Conservation (phyloP, 2,329 filamentous ascomycete genomes). For the Zalaria sp. region DNA sequence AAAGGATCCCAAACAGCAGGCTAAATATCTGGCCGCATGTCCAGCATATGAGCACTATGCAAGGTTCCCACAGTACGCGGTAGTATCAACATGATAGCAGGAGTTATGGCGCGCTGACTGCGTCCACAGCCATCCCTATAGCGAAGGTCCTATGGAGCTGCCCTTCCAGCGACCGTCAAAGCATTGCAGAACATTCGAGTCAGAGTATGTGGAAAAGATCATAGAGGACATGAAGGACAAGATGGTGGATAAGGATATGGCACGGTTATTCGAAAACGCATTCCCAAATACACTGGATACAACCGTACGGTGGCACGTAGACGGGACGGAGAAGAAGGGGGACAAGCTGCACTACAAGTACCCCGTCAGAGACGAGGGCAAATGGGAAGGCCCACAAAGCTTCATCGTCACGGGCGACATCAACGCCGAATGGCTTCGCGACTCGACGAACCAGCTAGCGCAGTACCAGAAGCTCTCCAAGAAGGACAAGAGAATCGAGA, state of each 20-base stretch:
- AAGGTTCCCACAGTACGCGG: constrained; percentile 20
- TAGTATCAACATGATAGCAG: neutral
- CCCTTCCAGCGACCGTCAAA: constrained; percentile 74
- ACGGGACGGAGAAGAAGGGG: constrained; percentile 37
- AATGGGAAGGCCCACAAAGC: constrained; percentile 75
- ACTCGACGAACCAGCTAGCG: constrained; percentile 84
- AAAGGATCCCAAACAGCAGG: constrained; percentile 13
- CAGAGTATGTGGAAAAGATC: constrained; percentile 72
- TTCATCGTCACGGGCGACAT: constrained; percentile 93
- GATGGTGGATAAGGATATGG: constrained; percentile 75
- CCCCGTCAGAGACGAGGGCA: constrained; percentile 34
- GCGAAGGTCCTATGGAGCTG: constrained; percentile 61
- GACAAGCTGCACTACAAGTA: constrained; percentile 16
- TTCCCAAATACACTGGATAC: constrained; percentile 89
- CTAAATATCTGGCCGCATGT: constrained; percentile 21
- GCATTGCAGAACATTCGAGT: constrained; percentile 80
- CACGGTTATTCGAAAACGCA: constrained; percentile 85
- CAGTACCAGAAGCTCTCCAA: constrained; percentile 79
- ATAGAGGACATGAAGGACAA: constrained; percentile 68
- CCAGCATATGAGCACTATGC: constrained; percentile 25
- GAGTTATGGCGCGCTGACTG: constrained; percentile 7
- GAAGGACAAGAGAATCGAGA: constrained; percentile 64
- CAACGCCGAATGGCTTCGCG: constrained; percentile 81
- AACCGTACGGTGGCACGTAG: constrained; percentile 74
- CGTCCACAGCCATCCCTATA: constrained; percentile 53